Conservation (phyloP, 441 rosid species). For the Gossypium gossypioides region DNA sequence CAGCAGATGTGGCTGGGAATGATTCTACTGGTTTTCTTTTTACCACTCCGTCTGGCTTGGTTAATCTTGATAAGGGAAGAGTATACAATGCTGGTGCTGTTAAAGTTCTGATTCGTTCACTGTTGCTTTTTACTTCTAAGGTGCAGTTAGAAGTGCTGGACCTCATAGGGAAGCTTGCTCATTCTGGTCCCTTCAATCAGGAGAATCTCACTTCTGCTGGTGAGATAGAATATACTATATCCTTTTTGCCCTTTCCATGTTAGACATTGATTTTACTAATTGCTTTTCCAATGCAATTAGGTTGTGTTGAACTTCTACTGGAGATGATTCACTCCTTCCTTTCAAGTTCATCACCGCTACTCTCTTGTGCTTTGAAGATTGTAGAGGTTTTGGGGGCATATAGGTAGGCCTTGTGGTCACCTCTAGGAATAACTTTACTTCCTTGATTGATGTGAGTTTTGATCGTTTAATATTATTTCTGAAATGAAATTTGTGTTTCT, state of each 20-base stretch:
- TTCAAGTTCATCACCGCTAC: constrained; percentile 73
- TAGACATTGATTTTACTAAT: constrained; percentile 13
- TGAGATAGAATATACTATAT: constrained; percentile 31
- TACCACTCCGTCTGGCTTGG: constrained; percentile 55
- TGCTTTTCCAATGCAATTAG: constrained; percentile 28
- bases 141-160: constrained; percentile 83
- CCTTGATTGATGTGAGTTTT: constrained; percentile 11
- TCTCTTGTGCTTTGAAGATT: constrained; percentile 78
- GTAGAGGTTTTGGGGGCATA: constrained; percentile 96
- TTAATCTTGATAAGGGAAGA: constrained; percentile 70
- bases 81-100: constrained; percentile 88
- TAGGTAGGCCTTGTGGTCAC: constrained; percentile 40
- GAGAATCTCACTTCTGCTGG: constrained; percentile 94
- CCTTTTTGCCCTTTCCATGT: background rate
- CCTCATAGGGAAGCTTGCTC: constrained; percentile 81
- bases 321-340: constrained; percentile 89
- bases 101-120: constrained; percentile 76
- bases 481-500: constrained; percentile 24
- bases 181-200: constrained; percentile 83
- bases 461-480: constrained; percentile 11
- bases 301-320: constrained; percentile 92
- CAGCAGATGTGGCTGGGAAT: constrained; percentile 39
- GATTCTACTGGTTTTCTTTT: constrained; percentile 47
- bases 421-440: constrained; percentile 8
- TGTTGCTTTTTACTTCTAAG: constrained; percentile 89